Conservation (phyloP, 2,329 filamentous ascomycete genomes). For the Neonectria coccinea region DNA sequence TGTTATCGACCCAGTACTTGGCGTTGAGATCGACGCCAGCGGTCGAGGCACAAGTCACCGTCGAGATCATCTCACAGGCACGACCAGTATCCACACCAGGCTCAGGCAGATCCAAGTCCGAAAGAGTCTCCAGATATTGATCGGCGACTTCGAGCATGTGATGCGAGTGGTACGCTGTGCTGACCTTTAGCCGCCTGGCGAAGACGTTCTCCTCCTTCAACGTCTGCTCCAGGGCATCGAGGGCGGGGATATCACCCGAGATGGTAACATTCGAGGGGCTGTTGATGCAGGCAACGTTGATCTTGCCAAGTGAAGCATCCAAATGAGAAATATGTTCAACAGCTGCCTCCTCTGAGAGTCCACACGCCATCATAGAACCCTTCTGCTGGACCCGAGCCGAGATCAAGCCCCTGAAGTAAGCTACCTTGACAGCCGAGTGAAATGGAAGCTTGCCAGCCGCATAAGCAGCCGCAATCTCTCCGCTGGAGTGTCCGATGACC, state of each 20-base stretch:
- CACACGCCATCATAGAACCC: constrained; percentile 44
- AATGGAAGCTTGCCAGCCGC: constrained; percentile 56
- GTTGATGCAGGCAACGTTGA: constrained; percentile 58
- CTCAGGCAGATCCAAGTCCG: constrained; percentile 10
- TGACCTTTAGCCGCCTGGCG: constrained; percentile 57
- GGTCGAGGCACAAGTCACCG: constrained; percentile 53
- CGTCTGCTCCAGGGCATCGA: constrained; percentile 52
- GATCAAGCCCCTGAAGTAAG: constrained; percentile 57
- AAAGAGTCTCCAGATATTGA: constrained; percentile 53
- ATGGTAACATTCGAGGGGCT: constrained; percentile 62
- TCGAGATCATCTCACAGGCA: constrained; percentile 49
- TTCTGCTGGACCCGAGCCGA: constrained; percentile 52
- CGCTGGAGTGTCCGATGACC: constrained; percentile 58
- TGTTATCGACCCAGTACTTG: constrained; percentile 55
- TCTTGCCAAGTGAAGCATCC: constrained; percentile 18
- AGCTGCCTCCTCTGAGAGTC: constrained; percentile 10
- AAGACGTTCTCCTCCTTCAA: constrained; percentile 57
- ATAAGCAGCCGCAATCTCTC: constrained; percentile 62
- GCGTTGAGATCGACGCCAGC: constrained; percentile 51
- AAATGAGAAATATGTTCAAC: neutral
- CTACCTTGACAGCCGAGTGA: constrained; percentile 57
- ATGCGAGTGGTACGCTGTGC: constrained; percentile 63
- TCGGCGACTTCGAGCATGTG: constrained; percentile 62
- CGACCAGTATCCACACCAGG: neutral
- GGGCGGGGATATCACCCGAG: constrained; percentile 57